phyloP scores from a whole-genome alignment of 768 basidiomycete genomes.

The Hebeloma cylindrosporum region DNA sequence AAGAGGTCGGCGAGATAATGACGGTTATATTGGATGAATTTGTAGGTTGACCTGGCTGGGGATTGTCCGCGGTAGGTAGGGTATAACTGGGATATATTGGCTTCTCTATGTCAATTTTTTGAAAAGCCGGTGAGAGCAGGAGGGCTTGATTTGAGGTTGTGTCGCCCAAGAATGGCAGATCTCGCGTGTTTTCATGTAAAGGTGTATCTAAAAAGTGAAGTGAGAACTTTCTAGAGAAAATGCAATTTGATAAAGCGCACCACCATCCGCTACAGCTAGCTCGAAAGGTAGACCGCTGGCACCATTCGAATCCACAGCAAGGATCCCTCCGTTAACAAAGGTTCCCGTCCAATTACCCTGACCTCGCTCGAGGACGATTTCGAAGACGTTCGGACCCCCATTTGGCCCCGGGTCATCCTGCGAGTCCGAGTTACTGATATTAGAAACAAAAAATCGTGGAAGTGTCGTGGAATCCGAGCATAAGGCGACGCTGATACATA shows the following conservation, averaged over 20 bases:
- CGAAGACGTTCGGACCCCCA: conserved; percentile 42
- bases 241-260: conserved; percentile 25
- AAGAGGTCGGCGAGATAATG: conserved; percentile 51
- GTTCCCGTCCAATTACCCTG: conserved; percentile 51
- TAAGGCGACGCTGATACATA: conserved; percentile 48
- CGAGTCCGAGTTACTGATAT: conserved; percentile 35
- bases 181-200: conserved; percentile 43
- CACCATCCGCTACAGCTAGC: conserved; percentile 51
- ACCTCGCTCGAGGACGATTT: conserved; percentile 50
- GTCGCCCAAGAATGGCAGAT: conserved; percentile 65
- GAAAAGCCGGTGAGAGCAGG: conserved; percentile 65
- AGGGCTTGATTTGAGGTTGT: conserved; percentile 72
- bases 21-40: conserved; percentile 52
- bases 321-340: conserved; percentile 43
- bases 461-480: conserved; percentile 37
- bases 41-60: conserved; percentile 42
- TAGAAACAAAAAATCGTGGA: conserved; percentile 62
- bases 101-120: conserved; percentile 23
- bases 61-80: conserved; percentile 56
- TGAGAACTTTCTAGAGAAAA: neutral
- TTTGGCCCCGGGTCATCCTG: conserved; percentile 34
- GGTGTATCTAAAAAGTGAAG: conserved; percentile 19
- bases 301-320: conserved; percentile 44
- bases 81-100: conserved; percentile 78
- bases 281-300: conserved; percentile 48